Evolutionary conservation across 352 stramenopile genomes (phyloP).

Genomic region (Pythium dissotocum): DNA sequence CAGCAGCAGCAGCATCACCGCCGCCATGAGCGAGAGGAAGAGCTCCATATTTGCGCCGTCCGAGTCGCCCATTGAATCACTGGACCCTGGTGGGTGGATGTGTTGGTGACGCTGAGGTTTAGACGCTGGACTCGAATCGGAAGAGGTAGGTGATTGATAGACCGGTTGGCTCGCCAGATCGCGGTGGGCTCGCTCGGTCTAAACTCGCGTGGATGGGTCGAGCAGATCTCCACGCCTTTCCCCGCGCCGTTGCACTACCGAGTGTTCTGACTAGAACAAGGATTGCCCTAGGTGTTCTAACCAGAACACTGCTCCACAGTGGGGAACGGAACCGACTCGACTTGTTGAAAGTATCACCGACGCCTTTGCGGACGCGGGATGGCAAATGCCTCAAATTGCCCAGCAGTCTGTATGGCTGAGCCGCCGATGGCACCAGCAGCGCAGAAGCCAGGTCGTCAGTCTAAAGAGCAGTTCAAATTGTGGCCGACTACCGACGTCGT

Average conservation of each 20-base stretch:
- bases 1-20: constrained; percentile 70
- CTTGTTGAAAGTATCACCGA: background rate
- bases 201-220: background rate
- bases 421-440: background rate
- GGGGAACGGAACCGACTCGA: background rate
- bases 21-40: constrained; percentile 65
- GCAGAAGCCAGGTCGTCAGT: constrained; percentile 3
- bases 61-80: constrained; percentile 23
- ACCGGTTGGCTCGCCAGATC: background rate
- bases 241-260: background rate
- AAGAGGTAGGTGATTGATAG: background rate
- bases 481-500: background rate
- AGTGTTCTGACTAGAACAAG: background rate
- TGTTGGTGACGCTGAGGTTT: background rate
- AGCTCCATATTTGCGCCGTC: constrained; percentile 53
- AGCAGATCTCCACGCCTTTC: background rate
- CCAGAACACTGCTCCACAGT: background rate
- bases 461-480: constrained; percentile 2
- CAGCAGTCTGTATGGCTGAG: background rate
- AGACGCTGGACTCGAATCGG: background rate
- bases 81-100: background rate
- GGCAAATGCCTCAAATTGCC: background rate
- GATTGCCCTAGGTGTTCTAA: background rate
- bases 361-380: constrained; percentile 11
- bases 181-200: background rate